phyloP scores from a whole-genome alignment of 1,284 basidiomycete genomes.

The Pisolithus thermaeus region DNA sequence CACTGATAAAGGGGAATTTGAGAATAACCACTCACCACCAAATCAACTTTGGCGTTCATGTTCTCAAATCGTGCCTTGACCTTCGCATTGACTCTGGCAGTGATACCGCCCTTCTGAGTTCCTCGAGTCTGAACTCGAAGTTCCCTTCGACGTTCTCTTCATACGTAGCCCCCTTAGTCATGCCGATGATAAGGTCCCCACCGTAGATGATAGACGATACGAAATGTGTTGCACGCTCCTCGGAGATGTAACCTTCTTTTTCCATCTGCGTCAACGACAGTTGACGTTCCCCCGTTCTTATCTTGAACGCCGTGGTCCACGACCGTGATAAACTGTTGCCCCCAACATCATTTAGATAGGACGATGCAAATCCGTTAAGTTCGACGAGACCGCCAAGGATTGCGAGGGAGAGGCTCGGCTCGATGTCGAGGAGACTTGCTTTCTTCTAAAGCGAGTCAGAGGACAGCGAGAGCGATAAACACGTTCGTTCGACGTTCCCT shows the following conservation, averaged over 20 bases:
- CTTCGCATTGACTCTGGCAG: too few species aligned
- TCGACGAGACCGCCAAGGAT: too few species aligned
- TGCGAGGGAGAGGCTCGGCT: too few species aligned
- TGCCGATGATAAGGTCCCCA: background rate
- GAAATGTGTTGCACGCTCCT: slow-evolving; percentile 1
- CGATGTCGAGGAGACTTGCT: too few species aligned
- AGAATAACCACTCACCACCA: too few species aligned
- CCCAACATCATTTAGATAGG: background rate
- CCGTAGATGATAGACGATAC: background rate
- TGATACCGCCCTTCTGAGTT: too few species aligned
- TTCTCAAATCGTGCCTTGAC: too few species aligned
- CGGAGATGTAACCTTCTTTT: background rate
- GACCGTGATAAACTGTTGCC: background rate
- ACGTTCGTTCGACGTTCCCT: too few species aligned
- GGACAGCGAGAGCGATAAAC: too few species aligned
- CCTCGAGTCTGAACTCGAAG: background rate
- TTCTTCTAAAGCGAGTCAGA: too few species aligned
- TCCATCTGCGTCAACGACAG: background rate
- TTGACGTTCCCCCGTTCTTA: background rate
- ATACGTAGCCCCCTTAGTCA: background rate
- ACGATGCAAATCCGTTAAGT: background rate
- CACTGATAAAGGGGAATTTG: too few species aligned
- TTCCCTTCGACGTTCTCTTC: background rate
- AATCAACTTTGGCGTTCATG: too few species aligned
- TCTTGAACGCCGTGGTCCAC: background rate